Evolutionary conservation across 495 filamentous ascomycete genomes (phyloP).

Genomic region (Lentithecium fluviatile): DNA sequence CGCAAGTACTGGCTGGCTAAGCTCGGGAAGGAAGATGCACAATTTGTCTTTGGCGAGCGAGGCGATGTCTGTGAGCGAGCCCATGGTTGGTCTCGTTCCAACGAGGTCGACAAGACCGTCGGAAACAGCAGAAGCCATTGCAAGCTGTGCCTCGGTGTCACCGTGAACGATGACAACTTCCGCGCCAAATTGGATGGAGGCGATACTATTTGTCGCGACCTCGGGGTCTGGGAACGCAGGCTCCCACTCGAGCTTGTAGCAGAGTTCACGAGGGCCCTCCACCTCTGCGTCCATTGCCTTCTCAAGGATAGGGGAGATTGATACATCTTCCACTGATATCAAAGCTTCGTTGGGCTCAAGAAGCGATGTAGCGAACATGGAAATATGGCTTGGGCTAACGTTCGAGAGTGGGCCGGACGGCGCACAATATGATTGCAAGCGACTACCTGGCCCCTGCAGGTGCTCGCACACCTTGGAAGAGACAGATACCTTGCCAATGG

Average conservation of each 20-base stretch:
- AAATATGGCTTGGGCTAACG: conserved; percentile 8
- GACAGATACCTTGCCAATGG: conserved; percentile 17
- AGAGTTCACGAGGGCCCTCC: conserved; percentile 6
- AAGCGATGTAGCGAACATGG: conserved; percentile 17
- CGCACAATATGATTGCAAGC: conserved; percentile 1
- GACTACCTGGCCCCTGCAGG: background rate
- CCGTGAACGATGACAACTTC: conserved; percentile 15
- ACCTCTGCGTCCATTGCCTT: background rate
- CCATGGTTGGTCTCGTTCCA: background rate
- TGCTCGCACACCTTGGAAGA: conserved; percentile 7
- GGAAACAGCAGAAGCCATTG: background rate
- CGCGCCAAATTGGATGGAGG: background rate
- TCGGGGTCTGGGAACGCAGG: background rate
- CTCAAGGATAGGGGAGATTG: conserved; percentile 12
- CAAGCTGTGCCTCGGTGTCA: background rate
- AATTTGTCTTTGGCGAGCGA: conserved; percentile 3
- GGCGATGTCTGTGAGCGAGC: background rate
- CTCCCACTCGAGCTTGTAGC: conserved; percentile 25
- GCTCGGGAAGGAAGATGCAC: conserved; percentile 11
- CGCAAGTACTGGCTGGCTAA: conserved; percentile 12
- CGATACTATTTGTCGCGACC: background rate
- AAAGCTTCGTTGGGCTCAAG: background rate
- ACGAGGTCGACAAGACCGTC: conserved; percentile 2
- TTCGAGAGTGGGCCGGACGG: conserved; percentile 3
- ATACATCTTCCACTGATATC: conserved; percentile 18